Conservation (phyloP, 495 filamentous ascomycete genomes). For the Astrothelium subdiscretum region DNA sequence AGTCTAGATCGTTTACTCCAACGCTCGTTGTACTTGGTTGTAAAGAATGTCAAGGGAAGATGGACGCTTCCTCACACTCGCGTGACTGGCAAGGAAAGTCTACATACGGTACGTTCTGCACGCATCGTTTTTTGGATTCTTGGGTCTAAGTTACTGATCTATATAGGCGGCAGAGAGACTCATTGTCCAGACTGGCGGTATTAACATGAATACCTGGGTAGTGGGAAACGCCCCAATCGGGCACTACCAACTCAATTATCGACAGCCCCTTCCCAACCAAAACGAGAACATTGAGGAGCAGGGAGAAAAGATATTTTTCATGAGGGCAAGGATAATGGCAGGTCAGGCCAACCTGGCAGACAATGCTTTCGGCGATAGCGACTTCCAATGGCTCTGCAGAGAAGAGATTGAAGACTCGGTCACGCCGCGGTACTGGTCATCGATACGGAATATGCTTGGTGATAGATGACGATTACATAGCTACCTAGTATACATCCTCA, state of each 20-base stretch:
- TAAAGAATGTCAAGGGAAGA: slow-evolving; percentile 50
- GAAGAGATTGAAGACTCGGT: slow-evolving; percentile 68
- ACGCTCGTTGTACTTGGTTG: slow-evolving; percentile 75
- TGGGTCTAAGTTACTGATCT: not conserved
- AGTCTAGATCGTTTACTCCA: slow-evolving; percentile 68
- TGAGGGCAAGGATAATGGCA: slow-evolving; percentile 91
- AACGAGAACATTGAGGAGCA: slow-evolving; percentile 23
- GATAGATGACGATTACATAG: slow-evolving; percentile 39
- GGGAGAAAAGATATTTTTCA: slow-evolving; percentile 81
- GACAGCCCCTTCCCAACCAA: slow-evolving; percentile 28
- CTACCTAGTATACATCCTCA: not conserved
- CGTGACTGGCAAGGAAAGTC: slow-evolving; percentile 55
- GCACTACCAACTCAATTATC: slow-evolving; percentile 48
- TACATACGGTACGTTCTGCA: slow-evolving; percentile 58
- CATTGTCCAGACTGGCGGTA: slow-evolving; percentile 61
- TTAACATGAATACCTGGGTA: slow-evolving; percentile 99
- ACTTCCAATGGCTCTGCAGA: slow-evolving; percentile 87
- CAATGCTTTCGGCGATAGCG: slow-evolving; percentile 60
- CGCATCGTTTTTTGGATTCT: not conserved
- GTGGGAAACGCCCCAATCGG: slow-evolving; percentile 84
- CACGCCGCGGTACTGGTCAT: slow-evolving; percentile 51
- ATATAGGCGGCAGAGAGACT: slow-evolving; percentile 68
- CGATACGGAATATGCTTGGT: slow-evolving; percentile 69
- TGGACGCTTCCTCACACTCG: slow-evolving; percentile 72
- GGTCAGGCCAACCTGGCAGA: slow-evolving; percentile 74